Conservation (phyloP, 805 yeast genomes). For the Teunomyces tritomae region DNA sequence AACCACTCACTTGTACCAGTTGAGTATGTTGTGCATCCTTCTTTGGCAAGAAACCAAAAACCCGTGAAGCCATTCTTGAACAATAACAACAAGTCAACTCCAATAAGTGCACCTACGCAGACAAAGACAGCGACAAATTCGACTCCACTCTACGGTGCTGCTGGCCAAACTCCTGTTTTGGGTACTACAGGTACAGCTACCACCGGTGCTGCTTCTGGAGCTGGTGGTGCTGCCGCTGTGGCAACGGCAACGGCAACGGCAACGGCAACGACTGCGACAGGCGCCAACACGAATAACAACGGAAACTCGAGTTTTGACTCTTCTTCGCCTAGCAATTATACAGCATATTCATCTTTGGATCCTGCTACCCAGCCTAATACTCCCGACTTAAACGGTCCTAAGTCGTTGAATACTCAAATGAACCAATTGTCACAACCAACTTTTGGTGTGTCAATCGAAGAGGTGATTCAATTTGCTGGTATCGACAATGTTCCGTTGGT, state of each 20-base stretch:
- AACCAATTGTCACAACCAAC: slow-evolving; percentile 41
- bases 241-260: neutral
- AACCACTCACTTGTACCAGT: slow-evolving; percentile 53
- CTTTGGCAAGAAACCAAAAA: slow-evolving; percentile 43
- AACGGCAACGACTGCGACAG: neutral
- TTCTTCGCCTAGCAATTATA: neutral
- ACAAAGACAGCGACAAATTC: neutral
- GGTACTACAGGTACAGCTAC: neutral
- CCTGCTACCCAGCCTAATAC: slow-evolving; percentile 29
- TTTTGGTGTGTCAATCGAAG: slow-evolving; percentile 83
- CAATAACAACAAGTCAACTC: slow-evolving; percentile 3
- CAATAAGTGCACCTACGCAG: neutral
- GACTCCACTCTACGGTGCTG: neutral
- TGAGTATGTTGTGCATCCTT: slow-evolving; percentile 68
- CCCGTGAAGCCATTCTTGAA: slow-evolving; percentile 35
- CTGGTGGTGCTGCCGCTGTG: neutral
- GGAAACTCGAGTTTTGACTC: neutral
- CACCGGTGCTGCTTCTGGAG: neutral
- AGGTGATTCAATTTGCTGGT: slow-evolving; percentile 68
- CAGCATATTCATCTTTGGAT: slow-evolving; percentile 26
- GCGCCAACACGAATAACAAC: neutral
- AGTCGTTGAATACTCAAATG: slow-evolving; percentile 19
- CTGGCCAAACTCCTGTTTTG: neutral
- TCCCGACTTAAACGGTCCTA: slow-evolving; percentile 37
- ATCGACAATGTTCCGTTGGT: slow-evolving; percentile 90